Base-by-base conservation (phyloP, 1,139 yeast species). In the Wickerhamomyces sp. region DNA sequence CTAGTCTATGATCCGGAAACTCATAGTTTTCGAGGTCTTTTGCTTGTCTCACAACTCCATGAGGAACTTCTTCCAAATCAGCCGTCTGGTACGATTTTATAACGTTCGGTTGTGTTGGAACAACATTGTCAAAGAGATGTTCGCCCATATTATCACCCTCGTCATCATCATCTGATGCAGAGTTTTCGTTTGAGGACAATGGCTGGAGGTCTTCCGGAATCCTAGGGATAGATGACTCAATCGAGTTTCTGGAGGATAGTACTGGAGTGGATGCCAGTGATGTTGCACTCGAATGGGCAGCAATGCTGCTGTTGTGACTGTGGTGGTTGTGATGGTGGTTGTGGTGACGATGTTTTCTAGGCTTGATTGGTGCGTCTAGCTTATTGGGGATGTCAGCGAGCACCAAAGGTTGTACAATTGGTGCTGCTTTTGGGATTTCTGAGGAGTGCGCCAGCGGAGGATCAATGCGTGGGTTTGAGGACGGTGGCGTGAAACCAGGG, bases 41-140 rank as follows among this genome's bases (percentile, higher is more conserved):
- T 1, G 97, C 92, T 60, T 92, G 98, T 48, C 97, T 74, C 40
- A 78, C 81, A 38, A 92, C 77, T 0, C 97, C 97, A 52, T 85
- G 90, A 1, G 98, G 98, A 7, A 92, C 96, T 61, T 92, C 98
- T 60, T 92, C 98, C 45, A 92, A 71, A 57, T 89, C 96, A 1
- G 97, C 97, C 37, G 87, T 84, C 56, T 87, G 90, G 39, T 75
- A 71, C 33, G 82, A 73, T 46, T 74, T 75, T 16, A 82, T 78
- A 36, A 70, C 64, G 15, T 73, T 75, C 3, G 56, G 29, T 62
- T 24, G 27, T 8, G 28, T 24, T 59, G 29, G 43, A 17, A 43
- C 33, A 15, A 51, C 43, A 5, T 35, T 34, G 15, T 27, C 24
- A 24, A 14, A 24, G 5, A 32, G 5, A 16, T 27, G 31, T 14